Evolutionary conservation across 352 stramenopile genomes (phyloP), one percentile per base, ranked within the genome.

Genomic region (Elongisporangium prolatum): DNA sequence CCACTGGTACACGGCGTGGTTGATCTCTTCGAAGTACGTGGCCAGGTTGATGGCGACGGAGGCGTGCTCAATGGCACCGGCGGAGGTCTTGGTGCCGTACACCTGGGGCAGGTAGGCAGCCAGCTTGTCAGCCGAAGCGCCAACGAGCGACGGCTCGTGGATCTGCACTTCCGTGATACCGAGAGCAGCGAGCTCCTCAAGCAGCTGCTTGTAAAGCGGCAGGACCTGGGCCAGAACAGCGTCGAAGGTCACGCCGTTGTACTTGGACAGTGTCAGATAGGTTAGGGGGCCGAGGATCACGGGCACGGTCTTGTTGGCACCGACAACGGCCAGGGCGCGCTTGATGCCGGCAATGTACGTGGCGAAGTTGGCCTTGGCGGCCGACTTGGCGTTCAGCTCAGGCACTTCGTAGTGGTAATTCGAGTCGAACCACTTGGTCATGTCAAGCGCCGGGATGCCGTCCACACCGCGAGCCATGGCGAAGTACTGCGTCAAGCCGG

Each of bases 381-480:
- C 64, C 17, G 77, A 87, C 59, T 81, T 82, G 22, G 77, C 75
- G 65, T 77, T 89, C 20, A 97, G 69, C 80, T 98, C 92, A 2
- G 92, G 89, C 48, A 97, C 89, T 68, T 97, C 90, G 82, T 97
- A 98, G 80, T 98, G 92, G 73, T 97, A 98, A 85, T 98, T 98
- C 47, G 85, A 93, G 72, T 97, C 92, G 68, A 97, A 97, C 87
- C 88, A 97, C 77, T 97, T 97, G 68, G 87, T 97, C 92, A 97
- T 97, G 67, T 97, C 92, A 38, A 98, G 79, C 7, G 92, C 92
- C 9, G 77, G 73, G 67, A 95, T 96, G 60, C 87, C 88, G 67
- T 97, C 88, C 3, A 95, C 75, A 50, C 91, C 90, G 51, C 89
- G 84, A 4, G 88, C 87, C 89, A 97, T 97, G 52, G 87, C 86